Base-by-base conservation (phyloP, 1,284 basidiomycete genomes). In the Anthracocystis setariae region DNA sequence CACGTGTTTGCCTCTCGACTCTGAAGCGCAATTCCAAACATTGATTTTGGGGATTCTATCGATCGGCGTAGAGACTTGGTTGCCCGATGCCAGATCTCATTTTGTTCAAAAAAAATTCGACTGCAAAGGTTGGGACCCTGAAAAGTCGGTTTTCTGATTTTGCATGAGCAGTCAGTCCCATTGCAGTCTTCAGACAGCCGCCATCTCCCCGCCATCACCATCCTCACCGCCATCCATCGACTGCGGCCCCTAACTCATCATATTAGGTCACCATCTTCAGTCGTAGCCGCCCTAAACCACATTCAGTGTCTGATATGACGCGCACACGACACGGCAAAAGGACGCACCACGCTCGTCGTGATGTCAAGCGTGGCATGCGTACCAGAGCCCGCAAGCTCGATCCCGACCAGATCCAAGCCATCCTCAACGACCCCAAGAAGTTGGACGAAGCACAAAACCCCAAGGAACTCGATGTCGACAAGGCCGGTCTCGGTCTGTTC, bases 401-500 rank as follows among this genome's bases (percentile, higher is more conserved):
- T 35, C 61, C 71, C 7, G 81, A 82, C 47, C 81, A 82, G 55
- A 74, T 82, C 39, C 76, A 81, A 46, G 70, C 62, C 32, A 81
- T 77, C 50, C 72, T 82, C 29, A 66, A 67, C 50, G 59, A 77
- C 35, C 60, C 68, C n/a, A 52, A 66, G 38, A 75, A 73, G 70
- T 72, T 74, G 32, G 66, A 68, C 18, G 70, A 35, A 21, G 67
- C 80, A 32, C 73, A 76, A 42, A 68, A 76, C n/a, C 81, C 81
- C 17, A 65, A 66, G 10, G 69, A 75, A 55, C 68, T 82, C 40
- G 79, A 82, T 46, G 63, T 78, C 15, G 79, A 82, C 50, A 78
- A 78, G 61, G 73, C 80, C n/a, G 81, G 81, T 55, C 73, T 82
- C 46, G 81, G 81, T 35, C 75, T 79, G 23, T 82, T 81, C 61